Evolutionary conservation across 352 stramenopile genomes (phyloP).

Genomic region (Pythium brachiatum): DNA sequence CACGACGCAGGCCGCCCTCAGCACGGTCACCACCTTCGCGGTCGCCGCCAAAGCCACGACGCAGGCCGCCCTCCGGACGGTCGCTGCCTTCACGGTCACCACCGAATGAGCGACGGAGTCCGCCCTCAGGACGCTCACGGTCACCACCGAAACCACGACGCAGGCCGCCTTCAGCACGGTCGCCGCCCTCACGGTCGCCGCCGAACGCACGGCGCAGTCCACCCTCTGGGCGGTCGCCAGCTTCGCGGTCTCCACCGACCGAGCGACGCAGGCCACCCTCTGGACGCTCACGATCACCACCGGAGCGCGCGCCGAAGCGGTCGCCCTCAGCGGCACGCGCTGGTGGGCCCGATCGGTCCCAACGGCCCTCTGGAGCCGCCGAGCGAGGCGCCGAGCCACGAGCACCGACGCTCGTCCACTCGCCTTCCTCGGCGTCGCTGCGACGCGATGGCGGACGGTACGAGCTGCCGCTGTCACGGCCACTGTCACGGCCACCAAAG

Average conservation of each 20-base stretch:
- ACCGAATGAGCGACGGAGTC: constrained; percentile 8
- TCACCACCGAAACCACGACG: constrained; percentile 12
- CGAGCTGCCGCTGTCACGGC: constrained; percentile 8
- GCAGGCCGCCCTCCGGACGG: not conserved
- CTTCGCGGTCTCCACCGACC: constrained; percentile 29
- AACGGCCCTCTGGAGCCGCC: constrained; percentile 48
- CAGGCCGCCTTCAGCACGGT: constrained; percentile 1
- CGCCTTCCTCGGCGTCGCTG: constrained; percentile 47
- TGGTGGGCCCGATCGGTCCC: constrained; percentile 54
- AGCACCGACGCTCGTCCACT: constrained; percentile 66
- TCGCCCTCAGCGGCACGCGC: constrained; percentile 27
- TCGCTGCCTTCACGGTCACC: constrained; percentile 13
- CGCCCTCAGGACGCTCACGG: constrained; percentile 25
- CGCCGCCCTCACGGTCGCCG: constrained; percentile 11
- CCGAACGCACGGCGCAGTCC: constrained; percentile 16
- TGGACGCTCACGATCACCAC: constrained; percentile 18
- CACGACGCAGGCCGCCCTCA: not conserved
- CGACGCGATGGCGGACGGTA: constrained; percentile 31
- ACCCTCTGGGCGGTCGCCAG: constrained; percentile 35
- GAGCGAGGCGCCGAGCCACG: constrained; percentile 24
- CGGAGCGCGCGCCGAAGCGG: constrained; percentile 12
- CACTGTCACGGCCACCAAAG: constrained; percentile 12
- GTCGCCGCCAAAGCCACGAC: constrained; percentile 13
- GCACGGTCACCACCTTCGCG: constrained; percentile 16
- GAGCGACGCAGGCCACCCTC: constrained; percentile 10